These are phyloP conservation scores for Gomphus bonarii DNA, from an alignment of 1,284 basidiomycete genomes.

Conservation along the genomic window DNA sequence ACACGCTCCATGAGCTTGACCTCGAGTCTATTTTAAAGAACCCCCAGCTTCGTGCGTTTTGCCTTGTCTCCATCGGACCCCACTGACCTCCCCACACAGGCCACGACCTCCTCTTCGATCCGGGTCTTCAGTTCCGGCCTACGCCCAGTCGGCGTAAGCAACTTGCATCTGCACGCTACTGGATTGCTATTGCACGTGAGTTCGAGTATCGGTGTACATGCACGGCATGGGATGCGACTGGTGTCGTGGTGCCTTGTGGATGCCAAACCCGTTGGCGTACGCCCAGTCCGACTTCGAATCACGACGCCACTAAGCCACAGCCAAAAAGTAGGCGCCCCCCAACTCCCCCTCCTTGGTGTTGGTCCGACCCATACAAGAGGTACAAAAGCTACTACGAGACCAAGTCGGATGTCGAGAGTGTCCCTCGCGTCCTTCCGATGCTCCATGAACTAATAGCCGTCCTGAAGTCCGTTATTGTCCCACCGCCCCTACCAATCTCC, in stretches of 20 bases:
- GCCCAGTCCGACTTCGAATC: too few relatives aligned
- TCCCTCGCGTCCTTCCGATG: constrained; percentile 66
- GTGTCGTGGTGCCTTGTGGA: constrained; percentile 49
- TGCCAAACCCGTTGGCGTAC: too few relatives aligned
- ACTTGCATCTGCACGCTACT: constrained; percentile 72
- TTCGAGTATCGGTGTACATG: constrained; percentile 79
- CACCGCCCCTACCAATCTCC: constrained; percentile 28
- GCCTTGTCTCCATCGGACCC: constrained; percentile 16
- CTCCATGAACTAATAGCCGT: constrained; percentile 75
- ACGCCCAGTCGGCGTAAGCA: constrained; percentile 64
- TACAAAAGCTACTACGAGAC: not conserved
- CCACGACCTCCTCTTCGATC: constrained; percentile 86
- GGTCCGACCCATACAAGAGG: constrained; percentile 19
- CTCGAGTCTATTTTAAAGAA: constrained; percentile 79
- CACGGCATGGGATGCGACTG: constrained; percentile 57
- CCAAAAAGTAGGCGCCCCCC: constrained; percentile 25
- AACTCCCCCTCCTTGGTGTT: constrained; percentile 31
- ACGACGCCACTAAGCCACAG: not conserved
- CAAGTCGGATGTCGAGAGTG: constrained; percentile 30
- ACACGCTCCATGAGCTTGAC: constrained; percentile 79
- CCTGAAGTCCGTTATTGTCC: constrained; percentile 67
- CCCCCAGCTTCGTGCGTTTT: constrained; percentile 69
- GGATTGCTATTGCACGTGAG: constrained; percentile 74
- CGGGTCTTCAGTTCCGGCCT: constrained; percentile 64
- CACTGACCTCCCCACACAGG: constrained; percentile 29